phyloP scores from a whole-genome alignment of 495 filamentous ascomycete genomes.

The Apiosordaria backusii region DNA sequence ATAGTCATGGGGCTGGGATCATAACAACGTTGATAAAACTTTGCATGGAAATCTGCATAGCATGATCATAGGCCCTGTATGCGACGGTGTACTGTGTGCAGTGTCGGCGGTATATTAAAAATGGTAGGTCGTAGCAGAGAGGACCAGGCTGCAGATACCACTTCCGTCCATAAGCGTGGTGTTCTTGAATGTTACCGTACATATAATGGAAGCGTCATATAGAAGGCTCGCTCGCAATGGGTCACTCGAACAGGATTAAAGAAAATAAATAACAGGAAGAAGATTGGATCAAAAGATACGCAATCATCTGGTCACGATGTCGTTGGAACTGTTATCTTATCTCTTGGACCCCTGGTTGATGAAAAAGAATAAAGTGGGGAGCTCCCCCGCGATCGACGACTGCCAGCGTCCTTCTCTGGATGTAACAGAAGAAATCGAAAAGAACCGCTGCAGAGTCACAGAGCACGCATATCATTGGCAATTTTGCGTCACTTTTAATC shows the following conservation, averaged over 20 bases:
- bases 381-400: neutral
- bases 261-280: neutral
- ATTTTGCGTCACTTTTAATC: neutral
- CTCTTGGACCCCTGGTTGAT: neutral
- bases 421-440: neutral
- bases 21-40: neutral
- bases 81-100: neutral
- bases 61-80: neutral
- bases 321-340: slow-evolving; percentile 1
- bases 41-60: neutral
- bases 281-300: neutral
- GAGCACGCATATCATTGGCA: neutral
- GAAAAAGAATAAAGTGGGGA: slow-evolving; percentile 5
- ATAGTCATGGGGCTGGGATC: neutral
- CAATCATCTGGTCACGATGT: neutral
- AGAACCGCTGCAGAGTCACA: neutral
- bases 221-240: neutral
- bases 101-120: neutral
- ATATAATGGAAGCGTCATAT: neutral
- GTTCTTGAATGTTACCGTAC: neutral
- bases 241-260: neutral
- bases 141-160: neutral
- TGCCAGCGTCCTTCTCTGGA: neutral
- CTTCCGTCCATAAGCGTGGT: neutral
- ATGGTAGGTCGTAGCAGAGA: neutral